Evolutionary conservation across 2,329 filamentous ascomycete species (phyloP), one percentile per base, ranked within the genome.

Genomic region (Botryotinia calthae): DNA sequence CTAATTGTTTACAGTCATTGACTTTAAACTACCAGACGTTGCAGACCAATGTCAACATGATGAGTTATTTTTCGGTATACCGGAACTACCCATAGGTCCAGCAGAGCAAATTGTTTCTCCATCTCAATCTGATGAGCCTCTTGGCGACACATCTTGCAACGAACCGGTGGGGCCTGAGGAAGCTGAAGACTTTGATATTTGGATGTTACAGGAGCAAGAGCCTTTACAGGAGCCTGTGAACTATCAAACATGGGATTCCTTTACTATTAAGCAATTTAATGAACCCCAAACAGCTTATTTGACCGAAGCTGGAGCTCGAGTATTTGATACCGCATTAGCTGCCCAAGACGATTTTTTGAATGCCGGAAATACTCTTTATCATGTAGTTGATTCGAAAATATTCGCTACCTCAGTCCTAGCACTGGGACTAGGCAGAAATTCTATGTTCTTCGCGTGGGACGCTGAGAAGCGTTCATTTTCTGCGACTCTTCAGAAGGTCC

Each of bases 241-340:
- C 56, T 88, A 89, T 78, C 87, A 86, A 74, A 91, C 90, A 0
- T 96, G 93, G 93, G 90, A 94, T 76, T 83, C 82, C 2, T 95
- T 95, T 77, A 82, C 85, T 2, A 79, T 82, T 18, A 77, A 82
- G 0, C 79, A 83, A n/a, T 79, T 83, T 8, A 79, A 83, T 7
- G 81, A 83, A 16, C 76, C 80, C 2, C 77, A 74, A 58, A 86
- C 88, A 1, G 81, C 86, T 2, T 90, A 92, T 75, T 82, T 94
- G 20, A 90, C 89, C 4, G 93, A 96, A 81, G 88, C 90, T 42
- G 91, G 91, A 0, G 84, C 90, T 1, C 81, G 81, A 16, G 85
- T 87, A 2, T 93, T 93, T 74, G 91, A 95, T 82, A 88, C 90
- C 10, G 84, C 89, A 4, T 76, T 92, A 5, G 78, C 79, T 75